A percentile compares a stretch with the other conserved stretches of the same genome.
phyloP scores from a whole-genome alignment of 768 basidiomycete genomes.

The Hygrocybe coccinea region DNA sequence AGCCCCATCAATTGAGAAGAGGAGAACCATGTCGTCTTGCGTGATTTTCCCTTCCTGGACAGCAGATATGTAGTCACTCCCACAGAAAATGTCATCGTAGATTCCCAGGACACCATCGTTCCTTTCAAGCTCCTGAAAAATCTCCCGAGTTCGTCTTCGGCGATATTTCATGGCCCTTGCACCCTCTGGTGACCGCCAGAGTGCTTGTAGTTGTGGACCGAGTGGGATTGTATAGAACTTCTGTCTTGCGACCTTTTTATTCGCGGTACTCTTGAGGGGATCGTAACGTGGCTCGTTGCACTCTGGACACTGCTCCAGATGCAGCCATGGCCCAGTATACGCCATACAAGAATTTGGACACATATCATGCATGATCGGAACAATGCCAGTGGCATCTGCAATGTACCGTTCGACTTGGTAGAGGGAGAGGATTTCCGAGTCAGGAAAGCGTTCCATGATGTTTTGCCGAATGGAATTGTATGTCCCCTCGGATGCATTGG shows the following conservation, averaged over 20 bases:
- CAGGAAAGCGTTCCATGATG: conserved; percentile 20
- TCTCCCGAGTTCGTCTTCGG: conserved; percentile 15
- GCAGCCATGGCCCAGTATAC: conserved; percentile 19
- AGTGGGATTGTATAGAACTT: conserved; percentile 36
- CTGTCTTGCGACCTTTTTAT: conserved; percentile 18
- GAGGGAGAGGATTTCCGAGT: conserved; percentile 25
- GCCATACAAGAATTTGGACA: conserved; percentile 31
- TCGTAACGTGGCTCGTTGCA: conserved; percentile 27
- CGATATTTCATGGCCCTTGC: conserved; percentile 29
- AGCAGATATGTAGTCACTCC: conserved; percentile 26
- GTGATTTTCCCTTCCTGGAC: conserved; percentile 19
- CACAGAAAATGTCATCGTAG: conserved; percentile 31
- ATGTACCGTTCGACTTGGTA: conserved; percentile 24
- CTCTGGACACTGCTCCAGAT: conserved; percentile 12
- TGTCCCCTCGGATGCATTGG: conserved; percentile 26
- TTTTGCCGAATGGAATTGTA: conserved; percentile 24
- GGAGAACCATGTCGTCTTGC: conserved; percentile 27
- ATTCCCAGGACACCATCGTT: not conserved
- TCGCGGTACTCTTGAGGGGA: conserved; percentile 2
- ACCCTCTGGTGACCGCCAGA: conserved; percentile 19
- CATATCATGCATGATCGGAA: conserved; percentile 37
- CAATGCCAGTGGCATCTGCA: conserved; percentile 29
- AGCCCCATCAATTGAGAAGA: conserved; percentile 37
- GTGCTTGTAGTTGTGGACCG: conserved; percentile 38
- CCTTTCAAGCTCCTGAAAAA: conserved; percentile 14